Percentiles rank a stretch among this genome's conserved stretches.
These are phyloP conservation scores for Aphanocladium album DNA, from an alignment of 2,329 filamentous ascomycete genomes.

Conservation along the genomic window DNA sequence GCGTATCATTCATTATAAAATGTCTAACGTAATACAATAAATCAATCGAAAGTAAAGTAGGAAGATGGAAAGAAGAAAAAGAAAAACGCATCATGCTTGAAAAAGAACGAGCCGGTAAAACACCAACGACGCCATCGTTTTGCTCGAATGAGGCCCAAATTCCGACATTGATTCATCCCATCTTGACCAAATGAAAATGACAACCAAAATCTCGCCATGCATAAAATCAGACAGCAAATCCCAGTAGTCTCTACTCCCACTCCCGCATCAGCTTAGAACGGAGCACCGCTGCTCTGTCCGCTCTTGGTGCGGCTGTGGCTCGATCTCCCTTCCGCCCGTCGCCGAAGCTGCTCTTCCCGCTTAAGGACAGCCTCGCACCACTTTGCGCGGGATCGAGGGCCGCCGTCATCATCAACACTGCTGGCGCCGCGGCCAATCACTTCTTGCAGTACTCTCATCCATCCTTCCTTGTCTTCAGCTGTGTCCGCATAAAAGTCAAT, in stretches of 20 bases:
- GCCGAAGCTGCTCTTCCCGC: constrained; percentile 55
- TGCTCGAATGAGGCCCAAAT: constrained; percentile 5
- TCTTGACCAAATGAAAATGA: constrained; percentile 14
- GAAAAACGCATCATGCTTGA: constrained; percentile 6
- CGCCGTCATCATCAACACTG: constrained; percentile 37
- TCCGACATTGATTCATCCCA: constrained; percentile 12
- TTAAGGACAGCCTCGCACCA: constrained; percentile 66
- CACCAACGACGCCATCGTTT: constrained; percentile 13
- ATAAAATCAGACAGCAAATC: constrained; percentile 4
- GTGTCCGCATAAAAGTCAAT: constrained; percentile 98
- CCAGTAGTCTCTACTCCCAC: not conserved
- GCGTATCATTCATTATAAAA: constrained; percentile 14
- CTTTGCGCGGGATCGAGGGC: constrained; percentile 46
- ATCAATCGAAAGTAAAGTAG: constrained; percentile 1
- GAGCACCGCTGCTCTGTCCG: constrained; percentile 17
- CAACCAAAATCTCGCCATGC: constrained; percentile 16
- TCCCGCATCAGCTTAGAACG: constrained; percentile 22
- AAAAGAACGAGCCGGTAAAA: constrained; percentile 17
- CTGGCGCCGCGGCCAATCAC: constrained; percentile 54
- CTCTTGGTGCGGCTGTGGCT: constrained; percentile 55
- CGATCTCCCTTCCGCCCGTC: constrained; percentile 44
- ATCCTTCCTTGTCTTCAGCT: constrained; percentile 79
- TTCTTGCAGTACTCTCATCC: constrained; percentile 86
- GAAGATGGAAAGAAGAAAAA: not conserved
- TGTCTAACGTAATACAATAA: constrained; percentile 14